phyloP scores from a whole-genome alignment of 2,329 filamentous ascomycete genomes.

The Thelonectria blattea region DNA sequence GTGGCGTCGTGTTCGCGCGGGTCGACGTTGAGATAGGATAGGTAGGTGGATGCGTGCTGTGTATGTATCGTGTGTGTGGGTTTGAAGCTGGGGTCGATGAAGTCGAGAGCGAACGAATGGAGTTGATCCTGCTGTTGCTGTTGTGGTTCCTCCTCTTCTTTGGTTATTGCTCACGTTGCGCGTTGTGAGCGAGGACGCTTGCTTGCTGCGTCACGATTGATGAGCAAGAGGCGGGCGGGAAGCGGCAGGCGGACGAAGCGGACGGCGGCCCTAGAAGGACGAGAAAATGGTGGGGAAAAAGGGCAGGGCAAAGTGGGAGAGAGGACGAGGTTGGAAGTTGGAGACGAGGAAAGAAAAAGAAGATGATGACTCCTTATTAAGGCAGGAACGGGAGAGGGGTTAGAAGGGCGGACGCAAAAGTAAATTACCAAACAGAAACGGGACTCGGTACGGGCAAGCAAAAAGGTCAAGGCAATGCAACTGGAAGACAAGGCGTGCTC shows the following conservation, averaged over 20 bases:
- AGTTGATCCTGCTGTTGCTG: too few relatives aligned
- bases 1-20: constrained; percentile 29
- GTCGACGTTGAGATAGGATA: constrained; percentile 30
- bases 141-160: too few relatives aligned
- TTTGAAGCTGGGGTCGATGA: constrained; percentile 3
- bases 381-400: constrained; percentile 2
- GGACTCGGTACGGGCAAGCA: constrained; percentile 6
- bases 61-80: background rate
- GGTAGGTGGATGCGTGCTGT: constrained; percentile 12
- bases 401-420: constrained; percentile 6
- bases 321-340: constrained; percentile 9
- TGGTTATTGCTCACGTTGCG: background rate
- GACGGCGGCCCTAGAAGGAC: constrained; percentile 12
- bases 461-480: constrained; percentile 4
- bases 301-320: constrained; percentile 9
- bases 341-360: constrained; percentile 6
- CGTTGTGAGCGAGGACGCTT: constrained; percentile 8
- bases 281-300: constrained; percentile 17
- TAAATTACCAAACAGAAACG: constrained; percentile 7
- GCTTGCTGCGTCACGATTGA: constrained; percentile 36
- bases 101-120: background rate
- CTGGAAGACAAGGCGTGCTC: background rate
- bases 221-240: background rate
- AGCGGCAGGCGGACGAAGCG: constrained; percentile 27
- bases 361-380: constrained; percentile 3